phyloP scores from a whole-genome alignment of 495 filamentous ascomycete genomes.

The Penicillium alfredii region DNA sequence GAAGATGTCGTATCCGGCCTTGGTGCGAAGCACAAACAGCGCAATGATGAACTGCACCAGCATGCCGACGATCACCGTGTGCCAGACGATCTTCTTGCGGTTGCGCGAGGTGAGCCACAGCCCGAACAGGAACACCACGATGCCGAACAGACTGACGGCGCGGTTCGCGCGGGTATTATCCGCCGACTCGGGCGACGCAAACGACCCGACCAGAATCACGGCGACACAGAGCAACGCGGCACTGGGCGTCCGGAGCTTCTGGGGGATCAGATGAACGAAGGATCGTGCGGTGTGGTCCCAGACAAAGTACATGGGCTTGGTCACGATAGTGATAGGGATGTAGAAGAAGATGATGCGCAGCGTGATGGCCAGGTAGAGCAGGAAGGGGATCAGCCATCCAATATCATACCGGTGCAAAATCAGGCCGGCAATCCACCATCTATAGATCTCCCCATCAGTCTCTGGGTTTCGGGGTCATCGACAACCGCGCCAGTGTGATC shows the following conservation, averaged over 20 bases:
- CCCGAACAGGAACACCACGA: slow-evolving; percentile 60
- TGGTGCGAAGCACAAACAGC: slow-evolving; percentile 76
- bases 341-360: slow-evolving; percentile 70
- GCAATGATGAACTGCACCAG: slow-evolving; percentile 81
- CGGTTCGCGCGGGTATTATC: slow-evolving; percentile 77
- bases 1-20: slow-evolving; percentile 79
- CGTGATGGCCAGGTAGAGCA: slow-evolving; percentile 70
- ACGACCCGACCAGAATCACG: slow-evolving; percentile 68
- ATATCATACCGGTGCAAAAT: slow-evolving; percentile 65
- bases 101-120: slow-evolving; percentile 68
- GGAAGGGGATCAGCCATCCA: slow-evolving; percentile 80
- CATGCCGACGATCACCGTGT: slow-evolving; percentile 87
- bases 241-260: slow-evolving; percentile 52
- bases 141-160: slow-evolving; percentile 72
- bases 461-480: no score
- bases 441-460: slow-evolving; percentile 25
- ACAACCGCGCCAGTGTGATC: not conserved
- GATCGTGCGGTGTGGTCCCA: slow-evolving; percentile 59
- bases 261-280: slow-evolving; percentile 51
- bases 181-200: slow-evolving; percentile 59
- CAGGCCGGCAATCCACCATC: slow-evolving; percentile 86
- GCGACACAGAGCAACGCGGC: slow-evolving; percentile 56
- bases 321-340: slow-evolving; percentile 59
- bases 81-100: slow-evolving; percentile 52
- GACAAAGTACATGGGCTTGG: slow-evolving; percentile 55